Conservation (phyloP, 2,329 filamentous ascomycete species). For the Diplodia intermedia region DNA sequence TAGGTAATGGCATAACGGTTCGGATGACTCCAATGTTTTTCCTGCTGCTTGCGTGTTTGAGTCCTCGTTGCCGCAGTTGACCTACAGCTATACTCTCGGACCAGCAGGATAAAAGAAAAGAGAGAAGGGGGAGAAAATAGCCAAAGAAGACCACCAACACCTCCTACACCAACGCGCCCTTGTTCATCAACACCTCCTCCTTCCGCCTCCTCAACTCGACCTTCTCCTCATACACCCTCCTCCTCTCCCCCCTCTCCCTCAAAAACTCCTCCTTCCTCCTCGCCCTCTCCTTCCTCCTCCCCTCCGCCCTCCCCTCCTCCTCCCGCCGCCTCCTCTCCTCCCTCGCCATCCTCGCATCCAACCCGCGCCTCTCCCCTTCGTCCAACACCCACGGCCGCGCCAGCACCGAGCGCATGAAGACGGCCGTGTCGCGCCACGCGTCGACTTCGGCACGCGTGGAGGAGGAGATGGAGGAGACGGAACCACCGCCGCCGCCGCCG, state of each 20-base stretch:
- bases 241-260: slow-evolving; percentile 42
- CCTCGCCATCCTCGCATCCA: slow-evolving; percentile 46
- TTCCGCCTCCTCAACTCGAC: slow-evolving; percentile 52
- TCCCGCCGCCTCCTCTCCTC: slow-evolving; percentile 47
- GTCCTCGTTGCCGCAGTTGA: background rate
- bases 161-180: slow-evolving; percentile 47
- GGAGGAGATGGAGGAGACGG: too few species aligned
- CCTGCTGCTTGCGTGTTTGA: background rate
- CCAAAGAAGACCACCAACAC: too few species aligned
- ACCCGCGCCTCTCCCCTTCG: slow-evolving; percentile 49
- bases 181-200: slow-evolving; percentile 53
- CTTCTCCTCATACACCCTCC: slow-evolving; percentile 47
- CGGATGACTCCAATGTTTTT: background rate
- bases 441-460: slow-evolving; percentile 62
- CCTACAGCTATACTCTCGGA: too few species aligned
- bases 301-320: slow-evolving; percentile 45
- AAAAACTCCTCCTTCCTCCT: slow-evolving; percentile 44
- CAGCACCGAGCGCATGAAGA: slow-evolving; percentile 59
- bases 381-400: slow-evolving; percentile 61
- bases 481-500: too few species aligned
- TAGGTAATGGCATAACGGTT: slow-evolving; percentile 26
- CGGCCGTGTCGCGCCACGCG: slow-evolving; percentile 60
- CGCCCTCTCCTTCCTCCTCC: slow-evolving; percentile 46
- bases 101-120: background rate
- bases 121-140: too few species aligned